These are phyloP conservation scores for Aspergillus hiratsukae DNA, from an alignment of 2,329 filamentous ascomycete species.

Conservation along the genomic window DNA sequence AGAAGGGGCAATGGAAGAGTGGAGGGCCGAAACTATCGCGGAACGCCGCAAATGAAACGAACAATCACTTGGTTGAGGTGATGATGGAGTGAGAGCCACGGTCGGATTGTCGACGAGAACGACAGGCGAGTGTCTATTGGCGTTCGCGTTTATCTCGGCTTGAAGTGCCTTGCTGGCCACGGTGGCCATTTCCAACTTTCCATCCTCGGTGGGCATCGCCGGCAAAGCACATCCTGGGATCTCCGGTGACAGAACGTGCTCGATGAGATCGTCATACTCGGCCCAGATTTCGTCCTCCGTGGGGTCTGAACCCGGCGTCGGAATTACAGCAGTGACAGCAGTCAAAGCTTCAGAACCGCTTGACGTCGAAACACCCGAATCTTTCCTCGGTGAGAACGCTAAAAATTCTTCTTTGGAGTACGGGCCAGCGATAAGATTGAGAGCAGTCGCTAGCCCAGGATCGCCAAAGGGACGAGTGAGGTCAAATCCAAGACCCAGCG, in stretches of 20 bases:
- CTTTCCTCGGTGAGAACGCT: conserved; percentile 66
- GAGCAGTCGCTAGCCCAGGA: conserved; percentile 24
- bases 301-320: conserved; percentile 57
- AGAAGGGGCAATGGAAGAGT: conserved; percentile 46
- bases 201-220: conserved; percentile 13
- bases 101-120: conserved; percentile 21
- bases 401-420: conserved; percentile 60
- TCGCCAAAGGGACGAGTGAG: conserved; percentile 32
- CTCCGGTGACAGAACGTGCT: conserved; percentile 57
- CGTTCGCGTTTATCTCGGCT: conserved; percentile 26
- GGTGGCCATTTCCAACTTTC: conserved; percentile 34
- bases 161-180: conserved; percentile 37
- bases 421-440: conserved; percentile 34
- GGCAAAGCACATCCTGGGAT: conserved; percentile 17
- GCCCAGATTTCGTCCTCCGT: conserved; percentile 89
- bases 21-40: conserved; percentile 47
- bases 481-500: conserved; percentile 22
- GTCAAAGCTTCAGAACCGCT: conserved; percentile 60
- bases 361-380: conserved; percentile 63
- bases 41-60: conserved; percentile 47
- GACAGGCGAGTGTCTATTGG: conserved; percentile 3
- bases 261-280: conserved; percentile 85
- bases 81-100: conserved; percentile 19
- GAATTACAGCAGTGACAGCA: conserved; percentile 63
- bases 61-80: conserved; percentile 24